Base-by-base conservation (phyloP, 495 filamentous ascomycete species). In the Penicillium pulvis region DNA sequence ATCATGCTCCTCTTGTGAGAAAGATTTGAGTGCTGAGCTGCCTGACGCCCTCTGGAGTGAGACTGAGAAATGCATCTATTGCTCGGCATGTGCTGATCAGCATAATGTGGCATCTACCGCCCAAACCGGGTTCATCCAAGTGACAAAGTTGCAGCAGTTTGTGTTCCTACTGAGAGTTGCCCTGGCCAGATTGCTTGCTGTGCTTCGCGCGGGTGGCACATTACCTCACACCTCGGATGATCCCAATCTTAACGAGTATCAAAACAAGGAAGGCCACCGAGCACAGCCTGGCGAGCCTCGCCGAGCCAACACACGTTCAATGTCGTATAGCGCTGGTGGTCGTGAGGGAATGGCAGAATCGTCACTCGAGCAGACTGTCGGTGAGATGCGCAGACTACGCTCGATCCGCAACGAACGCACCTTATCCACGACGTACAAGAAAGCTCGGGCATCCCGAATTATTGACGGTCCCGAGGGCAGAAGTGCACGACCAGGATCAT, bases 341-440 rank as follows among this genome's bases (percentile, higher is more conserved):
- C 72, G 75, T 30, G 83, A 89, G 53, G 77, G 73, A 56, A 73
- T 79, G 24, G 79, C 88, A 47, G 85, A 85, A 64, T 89, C 88
- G 28, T 92, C 91, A 16, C 96, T 98, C 65, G 92, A 96, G 72
- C 93, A 95, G 72, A 94, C 93, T 24, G 88, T 99, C 47, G 93
- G 93, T 55, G 93, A 98, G 75, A 95, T 99, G 74, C 87, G 89
- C 56, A 83, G 94, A 57, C 73, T 98, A 52, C 85, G 93, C 54
- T 98, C 94, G 46, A 97, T 93, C 23, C 87, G 95, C 23, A 87
- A 98, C 72, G 93, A 98, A 62, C 92, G 93, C 56, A 91, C 93
- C 58, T 77, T 99, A 16, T 97, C 92, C 12, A 94, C 89, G 6
- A 96, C 91, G 20, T 89, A 92, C 65, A 92, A 88, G 68, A 94